A percentile compares a stretch with the other conserved stretches of the same genome.
phyloP scores from a whole-genome alignment of 2,329 filamentous ascomycete species.

The Aureobasidium sp. region DNA sequence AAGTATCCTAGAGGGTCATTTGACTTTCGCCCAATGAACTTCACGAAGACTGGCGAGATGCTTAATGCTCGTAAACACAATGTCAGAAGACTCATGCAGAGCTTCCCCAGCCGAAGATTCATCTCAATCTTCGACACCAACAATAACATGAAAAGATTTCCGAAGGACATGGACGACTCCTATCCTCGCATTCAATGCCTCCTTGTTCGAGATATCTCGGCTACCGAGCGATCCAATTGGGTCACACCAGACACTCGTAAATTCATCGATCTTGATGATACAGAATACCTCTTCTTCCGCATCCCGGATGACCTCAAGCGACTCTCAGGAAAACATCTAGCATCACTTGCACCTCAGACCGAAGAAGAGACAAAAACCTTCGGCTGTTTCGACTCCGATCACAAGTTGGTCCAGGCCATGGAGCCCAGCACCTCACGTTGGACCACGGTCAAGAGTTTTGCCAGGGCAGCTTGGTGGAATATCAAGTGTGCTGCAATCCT shows the following conservation, averaged over 20 bases:
- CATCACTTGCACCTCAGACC: neutral
- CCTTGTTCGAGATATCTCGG: slow-evolving; percentile 21
- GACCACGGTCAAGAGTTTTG: neutral
- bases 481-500: slow-evolving; percentile 13
- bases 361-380: neutral
- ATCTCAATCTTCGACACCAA: slow-evolving; percentile 24
- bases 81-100: slow-evolving; percentile 20
- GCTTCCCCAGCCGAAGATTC: slow-evolving; percentile 22
- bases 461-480: slow-evolving; percentile 10
- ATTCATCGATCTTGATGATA: slow-evolving; percentile 5
- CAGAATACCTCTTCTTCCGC: slow-evolving; percentile 20
- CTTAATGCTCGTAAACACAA: slow-evolving; percentile 17
- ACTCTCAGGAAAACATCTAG: slow-evolving; percentile 12
- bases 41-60: slow-evolving; percentile 15
- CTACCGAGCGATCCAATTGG: slow-evolving; percentile 21
- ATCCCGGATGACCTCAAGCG: slow-evolving; percentile 18
- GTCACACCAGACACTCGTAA: slow-evolving; percentile 15
- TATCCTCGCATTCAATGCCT: slow-evolving; percentile 23
- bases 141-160: slow-evolving; percentile 19
- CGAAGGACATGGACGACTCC: slow-evolving; percentile 16
- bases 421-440: neutral
- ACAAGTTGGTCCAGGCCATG: slow-evolving; percentile 8
- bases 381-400: slow-evolving; percentile 11
- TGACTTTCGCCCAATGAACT: slow-evolving; percentile 22
- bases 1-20: slow-evolving; percentile 22